A percentile compares a stretch with the other conserved stretches of the same genome.
Conservation (phyloP, 495 filamentous ascomycete species). For the Trichoderma gamsii region DNA sequence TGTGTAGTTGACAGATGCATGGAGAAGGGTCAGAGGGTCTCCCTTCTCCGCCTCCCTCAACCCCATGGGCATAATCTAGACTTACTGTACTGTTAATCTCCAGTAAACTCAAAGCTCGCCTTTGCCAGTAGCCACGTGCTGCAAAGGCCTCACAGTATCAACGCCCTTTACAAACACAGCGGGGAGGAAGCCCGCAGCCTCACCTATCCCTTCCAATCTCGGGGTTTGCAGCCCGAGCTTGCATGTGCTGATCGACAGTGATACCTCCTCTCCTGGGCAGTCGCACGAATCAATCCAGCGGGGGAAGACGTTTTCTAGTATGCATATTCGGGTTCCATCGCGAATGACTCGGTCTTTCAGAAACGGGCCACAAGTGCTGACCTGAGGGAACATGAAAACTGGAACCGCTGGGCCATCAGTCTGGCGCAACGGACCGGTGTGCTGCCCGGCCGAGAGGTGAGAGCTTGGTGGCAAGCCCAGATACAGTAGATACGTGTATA, state of each 20-base stretch:
- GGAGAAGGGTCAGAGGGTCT: not conserved
- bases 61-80: not conserved
- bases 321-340: not conserved
- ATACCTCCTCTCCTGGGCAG: not conserved
- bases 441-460: no score
- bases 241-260: not conserved
- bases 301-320: not conserved
- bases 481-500: no score
- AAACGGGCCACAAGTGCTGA: conserved; percentile 2
- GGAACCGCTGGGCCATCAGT: not conserved
- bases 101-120: not conserved
- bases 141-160: not conserved
- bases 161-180: not conserved
- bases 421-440: not conserved
- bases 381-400: not conserved
- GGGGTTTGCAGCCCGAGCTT: not conserved
- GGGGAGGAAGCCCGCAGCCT: not conserved
- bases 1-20: not conserved
- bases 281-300: not conserved
- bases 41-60: not conserved
- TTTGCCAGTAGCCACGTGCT: not conserved
- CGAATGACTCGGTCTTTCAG: not conserved
- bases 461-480: no score
- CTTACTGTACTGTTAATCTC: not conserved
- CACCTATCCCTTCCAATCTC: not conserved